These are phyloP conservation scores for Diaporthe citriasiana DNA, from an alignment of 2,329 filamentous ascomycete genomes.

Conservation along the genomic window DNA sequence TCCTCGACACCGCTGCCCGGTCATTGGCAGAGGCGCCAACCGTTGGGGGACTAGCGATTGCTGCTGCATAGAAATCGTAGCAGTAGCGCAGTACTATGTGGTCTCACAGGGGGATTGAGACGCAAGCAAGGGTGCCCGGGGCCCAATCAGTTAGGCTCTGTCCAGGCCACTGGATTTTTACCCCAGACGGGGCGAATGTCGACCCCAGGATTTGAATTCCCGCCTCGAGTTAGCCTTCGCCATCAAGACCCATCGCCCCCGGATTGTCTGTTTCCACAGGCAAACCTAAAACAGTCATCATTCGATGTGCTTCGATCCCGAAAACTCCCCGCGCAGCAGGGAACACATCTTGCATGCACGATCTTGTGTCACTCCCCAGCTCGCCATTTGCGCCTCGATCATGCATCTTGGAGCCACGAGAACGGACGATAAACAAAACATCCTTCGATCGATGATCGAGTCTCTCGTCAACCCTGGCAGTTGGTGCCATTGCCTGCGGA, in stretches of 20 bases:
- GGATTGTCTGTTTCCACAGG: slow-evolving; percentile 22
- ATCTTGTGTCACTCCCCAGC: slow-evolving; percentile 15
- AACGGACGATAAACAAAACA: background rate
- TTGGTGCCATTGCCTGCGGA: background rate
- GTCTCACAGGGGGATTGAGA: slow-evolving; percentile 25
- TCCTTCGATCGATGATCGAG: background rate
- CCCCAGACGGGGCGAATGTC: slow-evolving; percentile 33
- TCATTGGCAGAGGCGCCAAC: slow-evolving; percentile 27
- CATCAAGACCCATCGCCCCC: slow-evolving; percentile 31
- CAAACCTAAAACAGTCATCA: slow-evolving; percentile 20
- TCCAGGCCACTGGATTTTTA: slow-evolving; percentile 23
- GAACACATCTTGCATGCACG: slow-evolving; percentile 9
- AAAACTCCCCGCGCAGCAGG: slow-evolving; percentile 30
- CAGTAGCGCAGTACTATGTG: background rate
- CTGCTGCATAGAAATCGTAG: slow-evolving; percentile 21
- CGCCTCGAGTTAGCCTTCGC: slow-evolving; percentile 35
- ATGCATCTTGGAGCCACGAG: background rate
- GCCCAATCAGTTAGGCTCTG: slow-evolving; percentile 30
- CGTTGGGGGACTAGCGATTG: slow-evolving; percentile 13
- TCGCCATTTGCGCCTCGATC: slow-evolving; percentile 1
- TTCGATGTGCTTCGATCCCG: slow-evolving; percentile 21
- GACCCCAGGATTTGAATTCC: slow-evolving; percentile 30
- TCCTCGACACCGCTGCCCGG: slow-evolving; percentile 2
- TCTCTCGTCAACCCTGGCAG: background rate
- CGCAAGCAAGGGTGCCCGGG: background rate